Evolutionary conservation across 78 protist genomes (phyloP).

Genomic region (Dictyostelium purpureum): DNA sequence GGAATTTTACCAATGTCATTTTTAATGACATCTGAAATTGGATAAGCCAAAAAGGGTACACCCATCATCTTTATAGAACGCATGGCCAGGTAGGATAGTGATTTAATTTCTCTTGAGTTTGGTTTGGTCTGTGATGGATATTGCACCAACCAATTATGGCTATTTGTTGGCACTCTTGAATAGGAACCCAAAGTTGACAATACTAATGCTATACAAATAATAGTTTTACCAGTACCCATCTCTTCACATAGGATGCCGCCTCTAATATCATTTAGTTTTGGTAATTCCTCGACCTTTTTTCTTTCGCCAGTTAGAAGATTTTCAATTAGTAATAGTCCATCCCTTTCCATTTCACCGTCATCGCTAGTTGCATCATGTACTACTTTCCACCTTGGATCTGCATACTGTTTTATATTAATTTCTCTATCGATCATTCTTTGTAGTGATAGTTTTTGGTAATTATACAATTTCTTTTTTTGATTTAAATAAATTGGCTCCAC

Average conservation of each 20-base stretch:
- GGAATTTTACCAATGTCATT: slow-evolving; percentile 11
- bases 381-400: not conserved
- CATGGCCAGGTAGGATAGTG: not conserved
- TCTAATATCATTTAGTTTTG: not conserved
- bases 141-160: not conserved
- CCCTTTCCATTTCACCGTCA: not conserved
- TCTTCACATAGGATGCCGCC: slow-evolving; percentile 75
- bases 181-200: slow-evolving; percentile 55
- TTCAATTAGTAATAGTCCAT: not conserved
- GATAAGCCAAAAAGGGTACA: not conserved
- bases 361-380: not conserved
- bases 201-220: slow-evolving; percentile 58
- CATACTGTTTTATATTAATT: not conserved
- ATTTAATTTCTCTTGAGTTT: not conserved
- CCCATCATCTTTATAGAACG: not conserved
- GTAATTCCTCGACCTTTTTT: not conserved
- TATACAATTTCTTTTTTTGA: not conserved
- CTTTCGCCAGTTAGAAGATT: not conserved
- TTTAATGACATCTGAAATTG: not conserved
- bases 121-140: not conserved
- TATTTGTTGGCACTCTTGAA: not conserved
- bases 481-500: not conserved
- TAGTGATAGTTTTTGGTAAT: not conserved
- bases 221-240: slow-evolving; percentile 77
- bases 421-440: slow-evolving; percentile 19